Percentiles rank a stretch among this genome's conserved stretches.
phyloP scores from a whole-genome alignment of 1,284 basidiomycete species.

The Heliocybe sulcata region DNA sequence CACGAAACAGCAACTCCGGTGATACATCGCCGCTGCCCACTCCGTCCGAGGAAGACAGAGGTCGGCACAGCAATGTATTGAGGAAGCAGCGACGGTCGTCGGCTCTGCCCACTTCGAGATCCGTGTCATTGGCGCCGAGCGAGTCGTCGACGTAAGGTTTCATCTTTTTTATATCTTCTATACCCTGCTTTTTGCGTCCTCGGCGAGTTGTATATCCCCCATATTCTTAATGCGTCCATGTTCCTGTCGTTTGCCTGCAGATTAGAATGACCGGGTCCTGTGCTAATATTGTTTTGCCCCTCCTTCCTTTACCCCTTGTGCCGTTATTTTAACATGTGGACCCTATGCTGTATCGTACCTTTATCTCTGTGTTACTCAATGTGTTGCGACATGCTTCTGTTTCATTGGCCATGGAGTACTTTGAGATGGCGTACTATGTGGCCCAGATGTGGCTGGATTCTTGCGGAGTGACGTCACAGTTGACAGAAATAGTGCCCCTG shows the following conservation, averaged over 20 bases:
- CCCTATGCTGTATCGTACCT: not conserved
- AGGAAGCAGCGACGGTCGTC: constrained; percentile 1
- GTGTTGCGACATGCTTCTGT: too few species aligned
- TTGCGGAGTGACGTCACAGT: too few species aligned
- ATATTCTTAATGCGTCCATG: not conserved
- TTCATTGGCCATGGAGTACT: too few species aligned
- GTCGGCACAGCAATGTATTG: not conserved
- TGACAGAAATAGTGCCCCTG: too few species aligned
- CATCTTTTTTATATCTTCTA: not conserved
- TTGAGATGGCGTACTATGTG: too few species aligned
- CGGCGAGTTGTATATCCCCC: not conserved
- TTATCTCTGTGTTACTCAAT: not conserved
- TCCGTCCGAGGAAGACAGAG: not conserved
- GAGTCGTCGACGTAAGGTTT: not conserved
- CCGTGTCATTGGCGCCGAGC: not conserved
- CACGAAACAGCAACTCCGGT: constrained; percentile 13
- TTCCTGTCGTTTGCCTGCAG: not conserved
- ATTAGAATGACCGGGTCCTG: not conserved
- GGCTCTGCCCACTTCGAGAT: not conserved
- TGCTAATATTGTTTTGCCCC: not conserved
- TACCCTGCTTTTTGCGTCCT: not conserved
- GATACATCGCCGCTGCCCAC: not conserved
- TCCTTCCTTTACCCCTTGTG: not conserved
- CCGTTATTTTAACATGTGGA: not conserved
- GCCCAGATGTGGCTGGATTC: too few species aligned